Conservation (phyloP, 805 yeast genomes). For the Suhomyces tanzawaensis region DNA sequence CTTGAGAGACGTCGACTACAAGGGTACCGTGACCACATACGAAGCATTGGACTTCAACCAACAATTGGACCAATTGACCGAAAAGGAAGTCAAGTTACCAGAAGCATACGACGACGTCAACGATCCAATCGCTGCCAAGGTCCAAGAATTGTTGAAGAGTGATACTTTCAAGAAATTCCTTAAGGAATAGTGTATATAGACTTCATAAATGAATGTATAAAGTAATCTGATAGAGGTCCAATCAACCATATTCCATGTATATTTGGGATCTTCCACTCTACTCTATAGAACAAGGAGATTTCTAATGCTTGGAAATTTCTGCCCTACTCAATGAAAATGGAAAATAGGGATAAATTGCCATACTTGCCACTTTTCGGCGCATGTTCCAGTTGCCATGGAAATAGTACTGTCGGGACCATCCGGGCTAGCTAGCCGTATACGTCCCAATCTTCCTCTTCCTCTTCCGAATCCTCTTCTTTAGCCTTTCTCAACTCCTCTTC, state of each 20-base stretch:
- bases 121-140: conserved; percentile 61
- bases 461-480: conserved; percentile 48
- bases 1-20: conserved; percentile 78
- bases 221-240: too few species aligned
- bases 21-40: conserved; percentile 57
- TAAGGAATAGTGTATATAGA: conserved; percentile 7
- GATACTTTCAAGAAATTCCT: conserved; percentile 65
- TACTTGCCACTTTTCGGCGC: too few species aligned
- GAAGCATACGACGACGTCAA: conserved; percentile 28
- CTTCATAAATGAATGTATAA: too few species aligned
- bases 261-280: too few species aligned
- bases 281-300: too few species aligned
- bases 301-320: too few species aligned
- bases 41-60: conserved; percentile 34
- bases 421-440: conserved; percentile 80
- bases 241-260: too few species aligned
- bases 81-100: conserved; percentile 31
- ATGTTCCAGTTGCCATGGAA: too few species aligned
- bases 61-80: conserved; percentile 33
- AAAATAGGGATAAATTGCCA: too few species aligned
- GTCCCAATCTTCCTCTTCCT: conserved; percentile 69
- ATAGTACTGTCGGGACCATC: too few species aligned
- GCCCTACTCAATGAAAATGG: too few species aligned
- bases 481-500: conserved; percentile 34
- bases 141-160: conserved; percentile 65